Evolutionary conservation across 257 asterid species (phyloP), one percentile per base, ranked within the genome.

Genomic region (Gentiana dahurica): DNA sequence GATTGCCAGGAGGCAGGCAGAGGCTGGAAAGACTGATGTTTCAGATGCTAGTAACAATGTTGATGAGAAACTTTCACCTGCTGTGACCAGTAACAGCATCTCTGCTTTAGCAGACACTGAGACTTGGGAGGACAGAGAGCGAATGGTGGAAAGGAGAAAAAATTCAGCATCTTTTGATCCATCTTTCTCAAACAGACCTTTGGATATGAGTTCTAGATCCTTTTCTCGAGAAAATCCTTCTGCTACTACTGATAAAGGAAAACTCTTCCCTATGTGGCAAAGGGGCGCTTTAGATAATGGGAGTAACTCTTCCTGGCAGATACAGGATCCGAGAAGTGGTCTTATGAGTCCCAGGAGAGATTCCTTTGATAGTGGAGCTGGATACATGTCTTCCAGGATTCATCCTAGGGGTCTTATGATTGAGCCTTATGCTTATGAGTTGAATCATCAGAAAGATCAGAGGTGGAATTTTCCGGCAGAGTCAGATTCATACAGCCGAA

Each of bases 121-220:
- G 62, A 68, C 79, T 34, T 88, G 98, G 97, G 97, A 88, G 76
- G 95, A 88, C 64, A 66, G 82, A 51, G 94, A 92, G 78, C 81
- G 87, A 75, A 73, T 79, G 83, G 82, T 85, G 58, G 94, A 81
- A 44, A 82, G 86, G 57, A 76, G 74, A 65, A 66, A 68, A 48
- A 55, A 73, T 63, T 72, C 87, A 56, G 73, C 74, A 38, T 66
- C 86, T 45, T 77, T 71, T 58, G 86, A 79, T 67, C 67, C 85
- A 58, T 73, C 83, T 52, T 57, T 70, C 71, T 54, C 66, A 65
- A 67, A 68, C 66, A 77, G 81, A 68, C 66, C 79, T 65, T 58
- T 68, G 62, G 96, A 84, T 66, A 75, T 71, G 64, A 66, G 77
- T 78, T 70, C 73, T 15, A 73, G 77, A 82, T 71, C 81, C 45